Base-by-base conservation (phyloP, 768 basidiomycete species). In the Mycena floridula region DNA sequence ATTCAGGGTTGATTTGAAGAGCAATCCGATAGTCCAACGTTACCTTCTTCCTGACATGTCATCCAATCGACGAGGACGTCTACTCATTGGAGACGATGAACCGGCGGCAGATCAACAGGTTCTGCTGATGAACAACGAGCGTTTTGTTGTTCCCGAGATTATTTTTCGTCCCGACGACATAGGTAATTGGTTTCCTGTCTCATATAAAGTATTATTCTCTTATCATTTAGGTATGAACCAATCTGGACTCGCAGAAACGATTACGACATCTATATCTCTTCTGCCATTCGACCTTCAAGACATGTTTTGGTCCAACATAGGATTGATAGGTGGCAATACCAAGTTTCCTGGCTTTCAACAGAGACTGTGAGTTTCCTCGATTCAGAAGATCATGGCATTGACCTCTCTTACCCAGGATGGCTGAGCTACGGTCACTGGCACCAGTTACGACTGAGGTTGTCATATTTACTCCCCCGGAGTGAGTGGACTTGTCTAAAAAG, bases 301-400 rank as follows among this genome's bases (percentile, higher is more conserved):
- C 25, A 81, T 98, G 85, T 96, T 92, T 63, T 98, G 92, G 92
- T 81, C 81, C 25, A 90, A 97, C 61, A 92, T 98, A 49, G 88
- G 87, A 11, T 65, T 95, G 50, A 79, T 92, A 55, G 94, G 94
- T 40, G 94, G 94, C 12, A 85, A 77, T 61, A 79, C 80, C 13
- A 77, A 77, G 53, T 80, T 93, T 52, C 70, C 79, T 35, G 87
- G 85, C 5, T 85, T 97, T 54, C 73, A 74, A 18, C 64, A 73
- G 42, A 68, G 94, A 66, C 63, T 97, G 93, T 95, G 62, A 61
- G 87, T 25, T 15, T n/a, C 11, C 38, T 7, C 32, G 7, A 32
- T 7, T 36, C 53, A 37, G 16, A 26, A 27, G 42, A 43, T 40
- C 20, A 49, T 43, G 48, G 52, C 50, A 45, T 45, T 39, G 43